Percentiles rank a stretch among this genome's conserved stretches.
These are phyloP conservation scores for Botrytis medusae DNA, from an alignment of 2,329 filamentous ascomycete species.

Conservation along the genomic window DNA sequence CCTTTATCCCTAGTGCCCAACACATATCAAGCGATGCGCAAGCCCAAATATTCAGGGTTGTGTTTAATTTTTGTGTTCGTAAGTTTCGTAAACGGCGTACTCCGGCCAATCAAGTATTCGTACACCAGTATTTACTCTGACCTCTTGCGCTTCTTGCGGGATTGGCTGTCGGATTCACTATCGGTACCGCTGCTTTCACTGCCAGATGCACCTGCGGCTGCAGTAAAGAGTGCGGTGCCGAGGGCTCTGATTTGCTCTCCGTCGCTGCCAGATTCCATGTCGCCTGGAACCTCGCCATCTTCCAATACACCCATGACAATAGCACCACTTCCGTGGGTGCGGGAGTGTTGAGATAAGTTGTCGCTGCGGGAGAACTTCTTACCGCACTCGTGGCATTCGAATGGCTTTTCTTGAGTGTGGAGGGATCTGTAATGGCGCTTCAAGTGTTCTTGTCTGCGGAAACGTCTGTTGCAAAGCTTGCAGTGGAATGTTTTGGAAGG, in stretches of 20 bases:
- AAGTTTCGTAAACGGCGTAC: conserved; percentile 31
- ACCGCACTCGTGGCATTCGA: conserved; percentile 94
- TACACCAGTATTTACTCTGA: conserved; percentile 49
- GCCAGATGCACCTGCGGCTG: conserved; percentile 70
- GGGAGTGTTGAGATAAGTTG: conserved; percentile 93
- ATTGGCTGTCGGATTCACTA: conserved; percentile 46
- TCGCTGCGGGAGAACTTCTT: conserved; percentile 99
- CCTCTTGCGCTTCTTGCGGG: conserved; percentile 78
- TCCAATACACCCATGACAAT: conserved; percentile 89
- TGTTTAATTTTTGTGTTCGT: conserved; percentile 32
- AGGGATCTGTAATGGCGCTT: conserved; percentile 98
- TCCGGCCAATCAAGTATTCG: conserved; percentile 32
- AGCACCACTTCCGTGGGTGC: conserved; percentile 87
- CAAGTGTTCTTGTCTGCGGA: conserved; percentile 96
- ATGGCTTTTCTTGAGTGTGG: conserved; percentile 98
- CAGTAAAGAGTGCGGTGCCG: conserved; percentile 79
- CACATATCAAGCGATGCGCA: conserved; percentile 30
- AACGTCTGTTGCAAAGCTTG: conserved; percentile 92
- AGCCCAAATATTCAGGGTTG: conserved; percentile 35
- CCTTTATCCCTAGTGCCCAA: conserved; percentile 33
- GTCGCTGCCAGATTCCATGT: conserved; percentile 43
- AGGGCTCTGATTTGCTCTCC: conserved; percentile 66
- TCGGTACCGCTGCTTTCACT: conserved; percentile 58
- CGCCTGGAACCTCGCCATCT: conserved; percentile 58
- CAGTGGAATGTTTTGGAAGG: conserved; percentile 98